A percentile compares a stretch with the other conserved stretches of the same genome.
Conservation (phyloP, 129 eudicot genomes). For the Chrysanthemum makinoi region DNA sequence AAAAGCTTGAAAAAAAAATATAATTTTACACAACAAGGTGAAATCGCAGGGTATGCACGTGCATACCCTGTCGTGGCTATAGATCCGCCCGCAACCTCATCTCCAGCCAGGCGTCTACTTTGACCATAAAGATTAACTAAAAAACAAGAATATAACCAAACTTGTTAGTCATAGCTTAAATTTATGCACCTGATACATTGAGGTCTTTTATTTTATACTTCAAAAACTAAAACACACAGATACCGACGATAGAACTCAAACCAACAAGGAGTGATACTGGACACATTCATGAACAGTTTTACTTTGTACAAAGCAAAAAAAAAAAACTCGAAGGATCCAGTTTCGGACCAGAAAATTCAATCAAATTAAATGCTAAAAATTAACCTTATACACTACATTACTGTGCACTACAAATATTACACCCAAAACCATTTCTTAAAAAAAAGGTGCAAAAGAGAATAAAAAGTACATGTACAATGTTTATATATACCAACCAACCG, state of each 20-base stretch:
- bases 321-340: slow-evolving; percentile 23
- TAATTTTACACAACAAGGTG: too few relatives aligned
- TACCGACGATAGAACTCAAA: not conserved
- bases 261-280: not conserved
- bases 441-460: not conserved
- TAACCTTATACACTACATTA: slow-evolving; percentile 20
- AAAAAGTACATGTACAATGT: slow-evolving; percentile 33
- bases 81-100: too few relatives aligned
- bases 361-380: slow-evolving; percentile 20
- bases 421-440: slow-evolving; percentile 23
- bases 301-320: slow-evolving; percentile 29
- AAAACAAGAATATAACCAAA: too few relatives aligned
- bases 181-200: too few relatives aligned
- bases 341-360: slow-evolving; percentile 21
- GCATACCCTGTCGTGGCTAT: too few relatives aligned
- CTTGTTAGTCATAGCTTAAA: too few relatives aligned
- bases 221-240: not conserved
- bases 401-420: slow-evolving; percentile 24
- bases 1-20: too few relatives aligned
- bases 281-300: not conserved
- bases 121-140: too few relatives aligned
- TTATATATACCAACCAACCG: slow-evolving; percentile 27
- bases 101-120: too few relatives aligned
- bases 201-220: not conserved
- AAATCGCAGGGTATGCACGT: too few relatives aligned